Base-by-base conservation (phyloP, 2,329 filamentous ascomycete genomes). In the Penicillium thymicola region DNA sequence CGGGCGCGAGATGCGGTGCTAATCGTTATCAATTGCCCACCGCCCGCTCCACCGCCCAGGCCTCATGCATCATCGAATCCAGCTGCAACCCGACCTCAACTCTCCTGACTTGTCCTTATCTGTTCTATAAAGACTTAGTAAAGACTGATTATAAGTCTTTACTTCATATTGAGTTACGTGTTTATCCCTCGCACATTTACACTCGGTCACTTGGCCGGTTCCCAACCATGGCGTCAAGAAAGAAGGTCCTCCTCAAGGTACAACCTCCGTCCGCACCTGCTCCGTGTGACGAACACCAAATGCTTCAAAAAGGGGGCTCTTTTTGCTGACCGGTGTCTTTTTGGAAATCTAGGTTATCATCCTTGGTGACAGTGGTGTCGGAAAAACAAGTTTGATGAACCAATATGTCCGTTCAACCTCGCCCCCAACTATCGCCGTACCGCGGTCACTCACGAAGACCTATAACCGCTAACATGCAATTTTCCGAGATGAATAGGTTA, bases 341-440 rank as follows among this genome's bases (percentile, higher is more conserved):
- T 49, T 28, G 47, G 8, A 57, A 56, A 16, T 34, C 4, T 70
- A 97, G 93, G 92, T 99, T 72, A 99, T 99, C 72, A 97, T 99
- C 79, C 88, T 99, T 68, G 94, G 94, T 69, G 94, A 99, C 78
- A 97, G 93, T 78, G 94, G 94, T 79, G 94, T 99, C 61, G 94
- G 94, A 76, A 99, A 99, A 85, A 99, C 94, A 60, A 97, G 92
- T 78, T 87, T 99, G 85, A 99, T 99, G 94, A 99, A 99, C 81
- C 94, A 99, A 97, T 99, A 97, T 90, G 94, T 97, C 86, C 76
- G 89, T 69, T 38, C 32, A 56, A 43, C 40, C 48, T 41, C 51
- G 27, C 23, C 46, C 47, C 51, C 36, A 41, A 32, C 40, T 28
- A 54, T 32, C 41, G 34, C 55, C 27, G 45, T 37, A 40, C 52